phyloP scores from a whole-genome alignment of 306 rosid genomes.

The Cucurbita argyrosperma region DNA sequence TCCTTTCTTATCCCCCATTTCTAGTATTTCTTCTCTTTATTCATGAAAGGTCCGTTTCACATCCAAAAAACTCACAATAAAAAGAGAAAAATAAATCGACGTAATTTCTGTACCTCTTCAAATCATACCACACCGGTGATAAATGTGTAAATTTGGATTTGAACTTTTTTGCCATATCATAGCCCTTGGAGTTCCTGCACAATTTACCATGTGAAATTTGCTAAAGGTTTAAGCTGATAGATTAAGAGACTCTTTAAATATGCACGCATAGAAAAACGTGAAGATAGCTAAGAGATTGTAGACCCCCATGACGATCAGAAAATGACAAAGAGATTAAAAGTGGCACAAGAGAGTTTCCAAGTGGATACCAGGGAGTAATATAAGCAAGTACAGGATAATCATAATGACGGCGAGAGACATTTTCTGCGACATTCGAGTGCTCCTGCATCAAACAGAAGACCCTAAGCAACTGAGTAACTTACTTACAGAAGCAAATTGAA shows the following conservation, averaged over 20 bases:
- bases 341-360: background rate
- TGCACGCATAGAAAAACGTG: no score
- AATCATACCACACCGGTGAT: constrained; percentile 91
- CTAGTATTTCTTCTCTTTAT: background rate
- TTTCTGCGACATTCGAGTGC: constrained; percentile 39
- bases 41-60: background rate
- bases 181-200: constrained; percentile 87
- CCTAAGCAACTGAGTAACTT: background rate
- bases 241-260: no score
- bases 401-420: constrained; percentile 40
- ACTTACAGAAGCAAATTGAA: background rate
- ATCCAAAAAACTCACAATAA: background rate
- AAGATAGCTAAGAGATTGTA: background rate
- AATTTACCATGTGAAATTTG: background rate
- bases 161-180: constrained; percentile 70
- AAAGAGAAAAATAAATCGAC: background rate
- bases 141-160: constrained; percentile 83
- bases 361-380: constrained; percentile 82
- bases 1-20: background rate
- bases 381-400: constrained; percentile 67
- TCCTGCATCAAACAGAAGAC: constrained; percentile 33
- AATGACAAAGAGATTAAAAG: background rate
- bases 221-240: no score
- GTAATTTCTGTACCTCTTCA: constrained; percentile 53
- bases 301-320: background rate